Evolutionary conservation across 768 basidiomycete genomes (phyloP).

Genomic region (Lactarius evosmus): DNA sequence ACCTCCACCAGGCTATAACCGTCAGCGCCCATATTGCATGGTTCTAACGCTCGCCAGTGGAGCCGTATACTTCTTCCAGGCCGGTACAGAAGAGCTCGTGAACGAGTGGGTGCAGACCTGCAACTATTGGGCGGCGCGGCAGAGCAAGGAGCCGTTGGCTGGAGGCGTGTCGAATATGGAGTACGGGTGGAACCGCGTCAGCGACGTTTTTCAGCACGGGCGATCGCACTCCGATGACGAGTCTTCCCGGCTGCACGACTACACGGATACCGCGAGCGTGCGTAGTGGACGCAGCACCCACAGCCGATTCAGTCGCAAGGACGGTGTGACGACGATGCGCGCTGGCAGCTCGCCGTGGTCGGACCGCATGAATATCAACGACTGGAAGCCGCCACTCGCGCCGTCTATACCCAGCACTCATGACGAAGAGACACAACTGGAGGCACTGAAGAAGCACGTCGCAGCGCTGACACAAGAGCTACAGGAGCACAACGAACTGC

Average conservation of each 20-base stretch:
- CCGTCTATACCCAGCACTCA: constrained; percentile 80
- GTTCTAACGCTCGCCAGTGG: constrained; percentile 85
- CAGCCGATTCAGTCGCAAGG: constrained; percentile 71
- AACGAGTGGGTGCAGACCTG: constrained; percentile 98
- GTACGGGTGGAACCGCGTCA: constrained; percentile 91
- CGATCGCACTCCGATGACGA: constrained; percentile 61
- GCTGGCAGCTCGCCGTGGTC: constrained; percentile 66
- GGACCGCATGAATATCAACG: constrained; percentile 77
- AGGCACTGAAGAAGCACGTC: constrained; percentile 83
- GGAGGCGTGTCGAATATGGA: constrained; percentile 99
- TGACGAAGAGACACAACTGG: constrained; percentile 91
- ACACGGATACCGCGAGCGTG: constrained; percentile 65
- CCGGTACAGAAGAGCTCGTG: constrained; percentile 97
- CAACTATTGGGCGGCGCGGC: constrained; percentile 98
- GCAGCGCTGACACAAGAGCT: constrained; percentile 71
- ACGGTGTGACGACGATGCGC: constrained; percentile 62
- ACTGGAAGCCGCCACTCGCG: constrained; percentile 91
- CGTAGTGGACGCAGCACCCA: constrained; percentile 72
- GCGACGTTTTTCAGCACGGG: constrained; percentile 48
- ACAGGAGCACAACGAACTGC: constrained; percentile 76
- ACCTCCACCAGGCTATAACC: constrained; percentile 89
- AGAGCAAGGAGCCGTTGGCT: constrained; percentile 89
- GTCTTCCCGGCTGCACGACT: constrained; percentile 45
- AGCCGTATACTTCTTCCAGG: constrained; percentile 96
- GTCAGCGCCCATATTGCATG: constrained; percentile 92